phyloP scores from a whole-genome alignment of 495 filamentous ascomycete species.

The Talaromyces proteolyticus region DNA sequence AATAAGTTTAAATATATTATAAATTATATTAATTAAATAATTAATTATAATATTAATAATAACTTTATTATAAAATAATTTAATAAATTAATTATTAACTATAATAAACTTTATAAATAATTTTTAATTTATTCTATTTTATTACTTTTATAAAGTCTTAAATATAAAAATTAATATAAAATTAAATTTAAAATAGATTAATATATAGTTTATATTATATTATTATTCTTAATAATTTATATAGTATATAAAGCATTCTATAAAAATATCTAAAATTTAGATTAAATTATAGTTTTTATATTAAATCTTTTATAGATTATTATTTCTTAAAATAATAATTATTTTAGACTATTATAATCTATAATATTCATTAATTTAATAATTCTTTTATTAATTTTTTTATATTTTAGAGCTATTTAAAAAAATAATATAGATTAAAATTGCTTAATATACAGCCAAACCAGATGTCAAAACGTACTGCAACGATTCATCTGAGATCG shows the following conservation, averaged over 20 bases:
- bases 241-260: no score
- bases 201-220: background rate
- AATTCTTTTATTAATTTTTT: no score
- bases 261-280: no score
- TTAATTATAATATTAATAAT: background rate
- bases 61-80: background rate
- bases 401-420: no score
- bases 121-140: background rate
- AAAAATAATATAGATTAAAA: no score
- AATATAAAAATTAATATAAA: background rate
- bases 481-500: no score
- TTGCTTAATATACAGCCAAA: no score
- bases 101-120: background rate
- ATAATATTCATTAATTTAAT: background rate
- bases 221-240: background rate
- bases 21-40: background rate
- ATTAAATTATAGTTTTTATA: background rate
- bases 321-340: background rate
- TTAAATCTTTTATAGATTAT: background rate
- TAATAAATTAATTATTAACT: background rate
- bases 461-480: no score
- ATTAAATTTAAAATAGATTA: background rate
- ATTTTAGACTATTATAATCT: background rate
- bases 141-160: background rate
- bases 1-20: background rate